Conservation (phyloP, 2,329 filamentous ascomycete genomes). For the Cladosporium sphaerospermum region DNA sequence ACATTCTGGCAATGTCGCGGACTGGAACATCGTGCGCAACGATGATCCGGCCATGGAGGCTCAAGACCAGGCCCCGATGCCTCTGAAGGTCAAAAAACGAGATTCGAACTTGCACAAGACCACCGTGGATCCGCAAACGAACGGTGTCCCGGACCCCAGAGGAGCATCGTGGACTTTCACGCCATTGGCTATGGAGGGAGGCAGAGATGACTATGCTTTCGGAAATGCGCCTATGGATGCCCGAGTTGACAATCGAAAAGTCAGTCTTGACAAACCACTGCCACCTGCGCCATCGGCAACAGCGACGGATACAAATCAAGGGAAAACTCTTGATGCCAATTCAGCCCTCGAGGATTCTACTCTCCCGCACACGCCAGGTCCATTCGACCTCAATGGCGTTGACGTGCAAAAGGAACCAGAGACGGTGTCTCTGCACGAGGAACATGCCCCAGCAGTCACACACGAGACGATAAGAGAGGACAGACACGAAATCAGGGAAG, state of each 20-base stretch:
- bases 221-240: not conserved
- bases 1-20: conserved; percentile 6
- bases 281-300: conserved; percentile 14
- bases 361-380: not conserved
- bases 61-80: not conserved
- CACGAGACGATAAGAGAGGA: conserved; percentile 44
- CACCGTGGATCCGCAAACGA: no score
- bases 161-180: conserved; percentile 3
- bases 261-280: conserved; percentile 23
- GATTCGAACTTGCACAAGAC: not conserved
- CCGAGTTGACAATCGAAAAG: not conserved
- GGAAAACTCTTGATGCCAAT: not conserved
- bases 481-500: conserved; percentile 42
- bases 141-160: not conserved
- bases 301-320: not conserved
- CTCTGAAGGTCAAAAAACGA: conserved; percentile 3
- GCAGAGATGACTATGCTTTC: not conserved
- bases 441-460: conserved; percentile 40
- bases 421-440: conserved; percentile 22
- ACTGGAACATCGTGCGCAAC: conserved; percentile 7
- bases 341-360: no score
- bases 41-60: not conserved
- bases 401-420: not conserved
- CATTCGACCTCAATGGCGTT: not conserved
- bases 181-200: not conserved